Evolutionary conservation across 2,329 filamentous ascomycete genomes (phyloP).

Genomic region (Aspergillus vadensis): DNA sequence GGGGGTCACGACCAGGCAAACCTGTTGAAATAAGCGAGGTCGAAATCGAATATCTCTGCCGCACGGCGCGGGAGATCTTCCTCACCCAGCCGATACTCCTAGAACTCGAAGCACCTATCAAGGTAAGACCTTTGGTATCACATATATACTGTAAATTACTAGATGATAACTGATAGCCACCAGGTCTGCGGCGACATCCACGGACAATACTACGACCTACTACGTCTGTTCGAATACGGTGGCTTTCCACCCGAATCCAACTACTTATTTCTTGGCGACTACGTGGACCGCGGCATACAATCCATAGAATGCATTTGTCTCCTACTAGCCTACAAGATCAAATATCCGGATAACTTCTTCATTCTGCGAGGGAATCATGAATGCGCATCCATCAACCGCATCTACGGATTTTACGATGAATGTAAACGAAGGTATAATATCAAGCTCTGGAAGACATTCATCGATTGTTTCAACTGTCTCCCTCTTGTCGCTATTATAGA

Average conservation of each 20-base stretch:
- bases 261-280: slow-evolving; percentile 98
- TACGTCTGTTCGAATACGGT: slow-evolving; percentile 4
- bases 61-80: not conserved
- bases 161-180: too few species aligned
- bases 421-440: not conserved
- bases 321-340: slow-evolving; percentile 98
- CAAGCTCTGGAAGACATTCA: not conserved
- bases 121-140: not conserved
- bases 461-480: slow-evolving; percentile 71
- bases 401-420: slow-evolving; percentile 62
- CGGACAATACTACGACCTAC: not conserved
- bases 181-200: not conserved
- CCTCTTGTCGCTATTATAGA: not conserved
- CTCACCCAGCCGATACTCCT: not conserved
- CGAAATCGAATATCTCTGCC: not conserved
- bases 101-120: not conserved
- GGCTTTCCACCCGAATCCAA: slow-evolving; percentile 98
- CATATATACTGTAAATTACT: too few species aligned
- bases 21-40: not conserved
- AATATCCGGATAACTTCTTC: slow-evolving; percentile 99
- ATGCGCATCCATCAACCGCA: slow-evolving; percentile 97
- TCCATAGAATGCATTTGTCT: slow-evolving; percentile 98
- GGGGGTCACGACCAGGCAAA: not conserved
- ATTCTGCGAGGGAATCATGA: slow-evolving; percentile 98
- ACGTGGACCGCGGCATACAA: slow-evolving; percentile 98